Conservation (phyloP, 306 rosid genomes). For the apple (Malus domestica) region ASM211411v1 NC_041793.1:30812501-30813000, state of each 20-base stretch:
- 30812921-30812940: no score
- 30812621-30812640: neutral
- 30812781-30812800: neutral
- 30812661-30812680: neutral
- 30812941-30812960: no score
- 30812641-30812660: neutral
- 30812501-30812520: neutral
- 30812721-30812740: neutral
- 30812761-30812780: neutral
- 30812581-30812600: neutral
- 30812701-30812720: neutral
- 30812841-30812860: no score
- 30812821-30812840: no score
- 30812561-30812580: neutral
- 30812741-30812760: neutral
- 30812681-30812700: neutral
- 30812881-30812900: no score
- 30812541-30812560: neutral
- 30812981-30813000: no score
- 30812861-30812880: no score
- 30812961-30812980: no score
- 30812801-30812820: no score
- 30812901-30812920: no score
- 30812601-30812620: neutral
- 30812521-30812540: neutral